phyloP scores from a whole-genome alignment of 2,329 filamentous ascomycete genomes.

The Furcasterigmium sp. region DNA sequence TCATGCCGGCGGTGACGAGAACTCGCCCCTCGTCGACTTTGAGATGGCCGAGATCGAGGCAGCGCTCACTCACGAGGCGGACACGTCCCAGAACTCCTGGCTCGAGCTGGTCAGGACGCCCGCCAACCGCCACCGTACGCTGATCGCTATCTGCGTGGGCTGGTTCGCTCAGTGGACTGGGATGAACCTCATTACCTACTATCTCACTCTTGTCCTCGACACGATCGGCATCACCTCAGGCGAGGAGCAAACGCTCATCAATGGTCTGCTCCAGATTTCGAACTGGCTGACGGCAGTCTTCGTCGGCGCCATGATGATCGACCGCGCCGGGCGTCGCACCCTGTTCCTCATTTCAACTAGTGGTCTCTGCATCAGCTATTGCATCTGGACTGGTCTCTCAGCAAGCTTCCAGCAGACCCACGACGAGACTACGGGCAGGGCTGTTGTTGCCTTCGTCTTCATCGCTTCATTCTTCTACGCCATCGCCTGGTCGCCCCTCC shows the following conservation, averaged over 20 bases:
- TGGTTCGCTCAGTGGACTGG: constrained; percentile 21
- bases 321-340: constrained; percentile 21
- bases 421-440: constrained; percentile 14
- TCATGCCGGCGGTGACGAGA: constrained; percentile 24
- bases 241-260: constrained; percentile 31
- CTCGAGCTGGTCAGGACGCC: constrained; percentile 16
- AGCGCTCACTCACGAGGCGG: constrained; percentile 8
- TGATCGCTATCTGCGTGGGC: constrained; percentile 17
- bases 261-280: constrained; percentile 21
- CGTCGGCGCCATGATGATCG: constrained; percentile 18
- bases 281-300: constrained; percentile 8
- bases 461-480: constrained; percentile 30
- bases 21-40: constrained; percentile 31
- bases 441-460: constrained; percentile 29
- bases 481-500: constrained; percentile 27
- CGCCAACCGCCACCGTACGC: constrained; percentile 19
- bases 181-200: constrained; percentile 30
- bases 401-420: constrained; percentile 14
- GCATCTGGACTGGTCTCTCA: constrained; percentile 30
- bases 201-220: constrained; percentile 27
- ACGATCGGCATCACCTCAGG: constrained; percentile 22
- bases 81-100: constrained; percentile 5
- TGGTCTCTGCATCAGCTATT: constrained; percentile 28
- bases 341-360: constrained; percentile 23
- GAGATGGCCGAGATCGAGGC: constrained; percentile 33